Percentiles rank a stretch among this genome's conserved stretches.
phyloP scores from a whole-genome alignment of 2,329 filamentous ascomycete genomes.

The Stachybotrys echinatus region DNA sequence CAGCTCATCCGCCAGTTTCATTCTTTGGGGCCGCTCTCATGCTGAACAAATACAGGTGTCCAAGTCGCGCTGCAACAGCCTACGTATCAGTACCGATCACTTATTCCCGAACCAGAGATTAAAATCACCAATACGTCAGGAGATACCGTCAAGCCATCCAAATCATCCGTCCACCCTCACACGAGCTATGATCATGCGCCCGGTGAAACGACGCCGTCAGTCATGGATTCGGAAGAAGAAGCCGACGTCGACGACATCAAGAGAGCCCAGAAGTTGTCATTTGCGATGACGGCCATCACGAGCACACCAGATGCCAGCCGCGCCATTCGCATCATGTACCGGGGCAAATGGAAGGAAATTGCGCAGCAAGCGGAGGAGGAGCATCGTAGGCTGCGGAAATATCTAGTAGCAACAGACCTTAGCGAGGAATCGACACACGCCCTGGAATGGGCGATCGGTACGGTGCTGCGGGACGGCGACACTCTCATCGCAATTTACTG shows the following conservation, averaged over 20 bases:
- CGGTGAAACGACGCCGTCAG: slow-evolving; percentile 49
- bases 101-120: slow-evolving; percentile 62
- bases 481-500: slow-evolving; percentile 92
- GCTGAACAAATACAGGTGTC: slow-evolving; percentile 36
- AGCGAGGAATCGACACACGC: slow-evolving; percentile 94
- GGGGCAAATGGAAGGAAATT: slow-evolving; percentile 76
- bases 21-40: background rate
- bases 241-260: slow-evolving; percentile 80
- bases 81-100: slow-evolving; percentile 53
- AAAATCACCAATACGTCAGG: slow-evolving; percentile 59
- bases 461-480: slow-evolving; percentile 88
- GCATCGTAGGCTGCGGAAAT: slow-evolving; percentile 75
- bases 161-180: slow-evolving; percentile 66
- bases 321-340: slow-evolving; percentile 82
- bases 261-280: slow-evolving; percentile 76
- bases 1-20: background rate
- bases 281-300: slow-evolving; percentile 75
- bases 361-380: slow-evolving; percentile 75
- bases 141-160: slow-evolving; percentile 51
- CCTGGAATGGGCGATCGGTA: slow-evolving; percentile 95
- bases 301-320: slow-evolving; percentile 72
- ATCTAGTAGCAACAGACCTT: slow-evolving; percentile 91
- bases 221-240: slow-evolving; percentile 79
- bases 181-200: slow-evolving; percentile 75
- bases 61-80: slow-evolving; percentile 46